Evolutionary conservation across 2,329 filamentous ascomycete species (phyloP).

Genomic region (Penicillium sp.): DNA sequence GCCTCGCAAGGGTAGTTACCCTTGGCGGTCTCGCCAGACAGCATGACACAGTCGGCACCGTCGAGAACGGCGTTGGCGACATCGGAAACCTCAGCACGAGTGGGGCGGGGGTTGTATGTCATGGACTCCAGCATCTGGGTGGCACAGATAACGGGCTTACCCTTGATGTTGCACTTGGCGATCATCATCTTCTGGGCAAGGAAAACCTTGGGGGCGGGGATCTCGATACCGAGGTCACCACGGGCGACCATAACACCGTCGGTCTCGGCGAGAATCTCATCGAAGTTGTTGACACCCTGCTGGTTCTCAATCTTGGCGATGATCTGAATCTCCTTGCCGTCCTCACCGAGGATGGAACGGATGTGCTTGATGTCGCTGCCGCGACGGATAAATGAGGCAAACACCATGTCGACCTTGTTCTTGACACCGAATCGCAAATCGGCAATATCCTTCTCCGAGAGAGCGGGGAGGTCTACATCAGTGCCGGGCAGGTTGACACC

Average conservation of each 20-base stretch:
- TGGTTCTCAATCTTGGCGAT: constrained; percentile 99
- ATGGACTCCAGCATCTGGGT: constrained; percentile 99
- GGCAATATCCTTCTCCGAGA: constrained; percentile 96
- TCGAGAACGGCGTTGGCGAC: constrained; percentile 98
- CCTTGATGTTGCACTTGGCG: constrained; percentile 98
- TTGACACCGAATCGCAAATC: constrained; percentile 95
- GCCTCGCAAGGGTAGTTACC: constrained; percentile 90
- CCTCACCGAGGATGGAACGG: constrained; percentile 82
- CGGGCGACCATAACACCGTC: constrained; percentile 99
- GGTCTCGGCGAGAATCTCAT: constrained; percentile 91
- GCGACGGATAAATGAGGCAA: constrained; percentile 95
- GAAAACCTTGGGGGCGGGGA: constrained; percentile 96
- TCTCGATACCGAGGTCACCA: constrained; percentile 98
- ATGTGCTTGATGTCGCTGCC: constrained; percentile 92
- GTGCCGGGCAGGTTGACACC: constrained; percentile 99
- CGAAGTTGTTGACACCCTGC: constrained; percentile 99
- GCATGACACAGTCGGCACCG: constrained; percentile 98
- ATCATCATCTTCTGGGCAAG: constrained; percentile 99
- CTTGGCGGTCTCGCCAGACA: constrained; percentile 99
- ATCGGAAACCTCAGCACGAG: constrained; percentile 96
- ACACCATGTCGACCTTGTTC: constrained; percentile 99
- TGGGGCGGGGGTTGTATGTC: constrained; percentile 99
- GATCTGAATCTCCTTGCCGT: constrained; percentile 96
- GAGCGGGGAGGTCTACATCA: constrained; percentile 93
- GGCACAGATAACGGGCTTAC: constrained; percentile 97